Percentiles rank a stretch among this genome's conserved stretches.
Conservation (phyloP, 495 filamentous ascomycete species). For the Xylaria flabelliformis region DNA sequence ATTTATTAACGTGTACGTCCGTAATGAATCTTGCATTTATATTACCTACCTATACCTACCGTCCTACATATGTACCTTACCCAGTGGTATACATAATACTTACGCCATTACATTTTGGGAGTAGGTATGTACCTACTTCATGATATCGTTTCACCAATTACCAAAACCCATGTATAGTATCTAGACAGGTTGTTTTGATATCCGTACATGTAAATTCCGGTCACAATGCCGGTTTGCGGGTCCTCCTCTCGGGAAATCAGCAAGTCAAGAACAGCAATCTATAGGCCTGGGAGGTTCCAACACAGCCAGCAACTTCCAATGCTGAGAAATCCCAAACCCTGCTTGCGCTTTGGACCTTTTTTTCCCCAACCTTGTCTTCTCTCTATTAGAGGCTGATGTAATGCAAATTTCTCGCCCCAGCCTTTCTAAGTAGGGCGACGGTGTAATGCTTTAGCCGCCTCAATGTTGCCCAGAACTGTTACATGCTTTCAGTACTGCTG, state of each 20-base stretch:
- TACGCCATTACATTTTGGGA: too few species aligned
- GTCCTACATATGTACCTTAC: too few species aligned
- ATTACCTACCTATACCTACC: too few species aligned
- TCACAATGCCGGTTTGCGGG: conserved; percentile 4
- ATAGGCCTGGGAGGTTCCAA: not conserved
- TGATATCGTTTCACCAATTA: too few species aligned
- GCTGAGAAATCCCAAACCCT: not conserved
- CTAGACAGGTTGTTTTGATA: too few species aligned
- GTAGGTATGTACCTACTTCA: too few species aligned
- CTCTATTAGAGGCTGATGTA: not conserved
- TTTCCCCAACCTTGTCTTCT: not conserved
- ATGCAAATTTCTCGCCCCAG: not conserved
- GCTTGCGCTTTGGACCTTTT: not conserved
- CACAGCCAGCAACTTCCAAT: not conserved
- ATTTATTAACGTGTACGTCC: too few species aligned
- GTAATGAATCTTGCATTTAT: too few species aligned
- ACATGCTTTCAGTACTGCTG: not conserved
- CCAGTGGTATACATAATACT: too few species aligned
- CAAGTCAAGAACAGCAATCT: not conserved
- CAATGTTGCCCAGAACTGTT: not conserved
- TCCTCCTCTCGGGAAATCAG: not conserved
- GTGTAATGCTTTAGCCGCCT: not conserved
- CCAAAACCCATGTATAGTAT: too few species aligned
- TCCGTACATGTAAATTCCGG: too few species aligned
- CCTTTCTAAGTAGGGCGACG: not conserved